These are phyloP conservation scores for Xylariaceae sp. DNA, from an alignment of 2,329 filamentous ascomycete species.

Conservation along the genomic window DNA sequence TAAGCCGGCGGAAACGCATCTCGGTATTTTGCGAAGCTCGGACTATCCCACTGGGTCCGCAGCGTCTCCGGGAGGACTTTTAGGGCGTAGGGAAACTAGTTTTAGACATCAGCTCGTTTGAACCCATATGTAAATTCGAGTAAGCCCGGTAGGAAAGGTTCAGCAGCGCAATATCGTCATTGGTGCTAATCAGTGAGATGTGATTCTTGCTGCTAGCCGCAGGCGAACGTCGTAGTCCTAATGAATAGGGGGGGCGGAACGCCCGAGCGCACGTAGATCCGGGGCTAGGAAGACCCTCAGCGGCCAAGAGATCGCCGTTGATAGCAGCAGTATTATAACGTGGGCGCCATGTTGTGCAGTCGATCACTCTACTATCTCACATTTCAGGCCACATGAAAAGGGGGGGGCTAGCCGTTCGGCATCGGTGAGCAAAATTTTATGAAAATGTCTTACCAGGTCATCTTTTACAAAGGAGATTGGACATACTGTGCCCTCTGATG, in stretches of 20 bases:
- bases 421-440: constrained; percentile 11
- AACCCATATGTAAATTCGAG: constrained; percentile 1
- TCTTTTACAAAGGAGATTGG: constrained; percentile 85
- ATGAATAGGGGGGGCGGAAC: constrained; percentile 4
- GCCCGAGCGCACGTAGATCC: constrained; percentile 1
- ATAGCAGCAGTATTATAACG: constrained; percentile 14
- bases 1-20: constrained; percentile 71
- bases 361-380: constrained; percentile 27
- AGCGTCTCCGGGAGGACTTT: constrained; percentile 66
- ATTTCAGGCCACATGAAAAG: constrained; percentile 24
- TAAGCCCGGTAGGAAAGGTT: constrained; percentile 3
- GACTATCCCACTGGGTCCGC: constrained; percentile 66
- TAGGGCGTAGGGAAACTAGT: constrained; percentile 77
- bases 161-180: constrained; percentile 7
- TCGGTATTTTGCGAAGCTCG: constrained; percentile 67
- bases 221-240: constrained; percentile 9
- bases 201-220: neutral
- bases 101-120: constrained; percentile 19
- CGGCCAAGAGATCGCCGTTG: neutral
- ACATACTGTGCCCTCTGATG: constrained; percentile 76
- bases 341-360: constrained; percentile 16
- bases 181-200: neutral
- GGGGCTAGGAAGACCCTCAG: neutral
- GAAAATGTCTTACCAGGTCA: constrained; percentile 66
- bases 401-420: constrained; percentile 8